Percentiles rank a stretch among this genome's conserved stretches.
Conservation (phyloP, 2,329 filamentous ascomycete species). For the Penicillium sp. region DNA sequence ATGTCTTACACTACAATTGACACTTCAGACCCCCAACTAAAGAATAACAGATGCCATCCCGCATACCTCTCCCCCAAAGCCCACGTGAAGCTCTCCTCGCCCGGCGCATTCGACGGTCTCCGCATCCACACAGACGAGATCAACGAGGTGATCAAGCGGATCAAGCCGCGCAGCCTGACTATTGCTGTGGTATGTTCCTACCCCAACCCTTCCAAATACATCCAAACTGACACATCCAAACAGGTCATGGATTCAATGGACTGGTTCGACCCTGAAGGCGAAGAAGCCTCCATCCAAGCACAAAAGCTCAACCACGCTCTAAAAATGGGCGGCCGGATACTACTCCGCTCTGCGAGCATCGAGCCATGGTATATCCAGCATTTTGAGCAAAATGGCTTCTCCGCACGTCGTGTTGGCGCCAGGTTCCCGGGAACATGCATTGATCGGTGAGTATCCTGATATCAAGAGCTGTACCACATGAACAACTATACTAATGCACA, state of each 20-base stretch:
- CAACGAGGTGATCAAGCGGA: conserved; percentile 75
- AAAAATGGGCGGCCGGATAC: conserved; percentile 66
- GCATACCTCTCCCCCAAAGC: conserved; percentile 69
- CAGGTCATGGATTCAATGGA: conserved; percentile 90
- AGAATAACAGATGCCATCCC: conserved; percentile 57
- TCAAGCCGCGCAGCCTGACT: conserved; percentile 71
- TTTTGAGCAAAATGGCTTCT: conserved; percentile 71
- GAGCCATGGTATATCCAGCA: conserved; percentile 78
- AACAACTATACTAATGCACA: background rate
- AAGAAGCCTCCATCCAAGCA: conserved; percentile 59
- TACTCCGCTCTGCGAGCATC: conserved; percentile 70
- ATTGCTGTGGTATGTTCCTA: conserved; percentile 67
- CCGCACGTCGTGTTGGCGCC: conserved; percentile 63
- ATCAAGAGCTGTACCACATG: background rate
- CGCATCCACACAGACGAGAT: conserved; percentile 91
- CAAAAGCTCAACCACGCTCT: conserved; percentile 71
- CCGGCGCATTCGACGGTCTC: conserved; percentile 66
- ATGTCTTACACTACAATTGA: no score
- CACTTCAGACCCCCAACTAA: no score
- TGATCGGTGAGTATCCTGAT: conserved; percentile 65
- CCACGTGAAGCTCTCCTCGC: conserved; percentile 64
- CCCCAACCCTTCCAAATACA: background rate
- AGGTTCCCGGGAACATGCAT: conserved; percentile 69
- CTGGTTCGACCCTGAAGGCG: conserved; percentile 68
- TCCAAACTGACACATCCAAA: no score